A percentile compares a stretch with the other conserved stretches of the same genome.
Evolutionary conservation across 352 stramenopile species (phyloP).

Genomic region (Globisporangium canariense): DNA sequence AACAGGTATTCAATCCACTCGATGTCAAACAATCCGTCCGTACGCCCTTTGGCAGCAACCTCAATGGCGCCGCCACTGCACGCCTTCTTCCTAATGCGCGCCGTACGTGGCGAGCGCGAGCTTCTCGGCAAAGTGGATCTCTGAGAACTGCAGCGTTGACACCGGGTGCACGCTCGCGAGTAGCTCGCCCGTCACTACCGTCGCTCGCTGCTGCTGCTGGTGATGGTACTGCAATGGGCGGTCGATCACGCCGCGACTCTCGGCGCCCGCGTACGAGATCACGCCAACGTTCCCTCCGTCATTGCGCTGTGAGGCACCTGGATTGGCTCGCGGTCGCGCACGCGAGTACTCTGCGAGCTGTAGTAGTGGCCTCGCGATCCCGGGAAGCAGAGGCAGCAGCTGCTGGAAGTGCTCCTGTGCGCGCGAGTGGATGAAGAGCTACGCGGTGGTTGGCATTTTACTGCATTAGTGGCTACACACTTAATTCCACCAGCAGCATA

Average conservation of each 20-base stretch:
- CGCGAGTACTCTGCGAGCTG: constrained; percentile 56
- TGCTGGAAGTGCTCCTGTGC: constrained; percentile 72
- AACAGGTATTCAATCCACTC: neutral
- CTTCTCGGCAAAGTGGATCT: constrained; percentile 74
- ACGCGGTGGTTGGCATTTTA: neutral
- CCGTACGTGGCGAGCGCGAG: constrained; percentile 52
- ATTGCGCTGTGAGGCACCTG: constrained; percentile 26
- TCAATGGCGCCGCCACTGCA: neutral
- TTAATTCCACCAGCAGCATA: neutral
- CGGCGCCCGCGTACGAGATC: constrained; percentile 48
- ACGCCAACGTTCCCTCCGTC: constrained; percentile 33
- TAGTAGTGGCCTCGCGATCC: constrained; percentile 55
- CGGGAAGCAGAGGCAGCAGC: constrained; percentile 63
- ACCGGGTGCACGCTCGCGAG: constrained; percentile 57
- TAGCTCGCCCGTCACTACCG: constrained; percentile 17
- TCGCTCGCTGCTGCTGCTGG: constrained; percentile 12
- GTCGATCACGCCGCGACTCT: constrained; percentile 44
- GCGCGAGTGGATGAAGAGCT: constrained; percentile 64
- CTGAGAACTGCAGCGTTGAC: constrained; percentile 26
- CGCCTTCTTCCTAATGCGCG: constrained; percentile 12
- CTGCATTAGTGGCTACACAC: neutral
- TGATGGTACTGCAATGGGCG: constrained; percentile 47
- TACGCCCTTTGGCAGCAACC: neutral
- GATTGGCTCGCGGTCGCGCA: constrained; percentile 40
- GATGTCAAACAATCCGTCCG: neutral